These are phyloP conservation scores for Salicornia ramosissima DNA, from an alignment of 148 eudicot genomes.

Conservation along the genomic window DNA sequence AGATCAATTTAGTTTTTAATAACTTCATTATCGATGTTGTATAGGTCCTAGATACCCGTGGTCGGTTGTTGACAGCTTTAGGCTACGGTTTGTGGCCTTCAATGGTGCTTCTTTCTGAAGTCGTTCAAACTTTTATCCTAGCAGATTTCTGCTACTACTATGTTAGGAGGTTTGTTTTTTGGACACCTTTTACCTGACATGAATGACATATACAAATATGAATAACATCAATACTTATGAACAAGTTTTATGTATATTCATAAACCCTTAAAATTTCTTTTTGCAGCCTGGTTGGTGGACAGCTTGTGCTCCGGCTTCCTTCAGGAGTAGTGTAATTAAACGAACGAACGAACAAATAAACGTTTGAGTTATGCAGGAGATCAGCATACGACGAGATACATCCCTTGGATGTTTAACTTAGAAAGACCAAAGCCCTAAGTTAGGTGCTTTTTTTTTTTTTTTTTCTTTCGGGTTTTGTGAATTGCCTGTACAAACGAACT, in stretches of 20 bases:
- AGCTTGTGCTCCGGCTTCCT: constrained; percentile 45
- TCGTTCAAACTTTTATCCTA: constrained; percentile 43
- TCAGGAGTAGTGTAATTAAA: constrained; percentile 35
- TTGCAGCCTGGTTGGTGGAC: constrained; percentile 43
- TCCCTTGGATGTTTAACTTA: constrained; percentile 11
- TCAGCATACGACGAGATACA: constrained; percentile 4
- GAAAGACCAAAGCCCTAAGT: background rate
- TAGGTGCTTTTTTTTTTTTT: constrained; percentile 4
- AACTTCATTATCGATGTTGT: constrained; percentile 7
- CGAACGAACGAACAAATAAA: background rate
- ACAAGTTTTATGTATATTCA: background rate
- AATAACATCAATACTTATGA: no score
- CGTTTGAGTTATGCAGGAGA: background rate
- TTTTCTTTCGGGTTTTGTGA: background rate
- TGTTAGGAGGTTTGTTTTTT: constrained; percentile 33
- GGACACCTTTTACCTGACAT: background rate
- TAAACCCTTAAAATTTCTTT: background rate
- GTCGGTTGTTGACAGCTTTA: constrained; percentile 39
- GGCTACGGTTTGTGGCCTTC: constrained; percentile 48
- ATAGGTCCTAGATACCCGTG: constrained; percentile 40
- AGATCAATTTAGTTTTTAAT: background rate
- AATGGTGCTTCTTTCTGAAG: constrained; percentile 38
- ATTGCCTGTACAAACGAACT: constrained; percentile 10
- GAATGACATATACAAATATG: background rate
- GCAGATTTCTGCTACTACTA: constrained; percentile 52